Percentiles rank a stretch among this genome's conserved stretches.
Evolutionary conservation across 78 protist species (phyloP).

Genomic region (Dictyostelium intermedium): DNA sequence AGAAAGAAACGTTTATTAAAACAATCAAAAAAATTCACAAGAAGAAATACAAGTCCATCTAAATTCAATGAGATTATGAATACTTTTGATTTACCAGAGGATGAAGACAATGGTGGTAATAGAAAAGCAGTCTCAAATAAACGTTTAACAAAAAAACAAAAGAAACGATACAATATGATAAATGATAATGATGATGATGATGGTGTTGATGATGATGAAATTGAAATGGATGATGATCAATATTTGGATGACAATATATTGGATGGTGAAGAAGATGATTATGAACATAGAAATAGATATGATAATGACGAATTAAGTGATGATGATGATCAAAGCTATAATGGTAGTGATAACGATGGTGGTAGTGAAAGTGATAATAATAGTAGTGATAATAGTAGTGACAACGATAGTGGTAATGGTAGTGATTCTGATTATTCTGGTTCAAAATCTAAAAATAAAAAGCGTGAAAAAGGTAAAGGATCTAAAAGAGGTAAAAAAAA

Average conservation of each 20-base stretch:
- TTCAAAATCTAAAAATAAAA: background rate
- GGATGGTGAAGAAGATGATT: background rate
- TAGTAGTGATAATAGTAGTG: background rate
- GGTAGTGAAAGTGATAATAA: background rate
- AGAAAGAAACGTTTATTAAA: background rate
- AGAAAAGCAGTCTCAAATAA: background rate
- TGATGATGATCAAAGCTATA: background rate
- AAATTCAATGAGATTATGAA: slow-evolving; percentile 54
- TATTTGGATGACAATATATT: background rate
- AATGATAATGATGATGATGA: background rate
- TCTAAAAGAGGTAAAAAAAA: background rate
- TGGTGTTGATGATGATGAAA: background rate
- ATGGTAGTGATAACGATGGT: background rate
- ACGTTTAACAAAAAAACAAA: background rate
- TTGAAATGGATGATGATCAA: background rate
- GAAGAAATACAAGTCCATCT: slow-evolving; percentile 31
- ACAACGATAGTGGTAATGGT: background rate
- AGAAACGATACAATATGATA: background rate
- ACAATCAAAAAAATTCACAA: slow-evolving; percentile 7
- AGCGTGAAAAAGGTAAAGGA: background rate
- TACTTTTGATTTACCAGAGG: slow-evolving; percentile 50
- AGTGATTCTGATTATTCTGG: background rate
- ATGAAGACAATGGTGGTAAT: background rate
- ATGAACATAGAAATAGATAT: background rate
- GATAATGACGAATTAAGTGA: background rate